These are phyloP conservation scores for Trametes hirsuta DNA, from an alignment of 1,284 basidiomycete genomes.

Conservation along the genomic window DNA sequence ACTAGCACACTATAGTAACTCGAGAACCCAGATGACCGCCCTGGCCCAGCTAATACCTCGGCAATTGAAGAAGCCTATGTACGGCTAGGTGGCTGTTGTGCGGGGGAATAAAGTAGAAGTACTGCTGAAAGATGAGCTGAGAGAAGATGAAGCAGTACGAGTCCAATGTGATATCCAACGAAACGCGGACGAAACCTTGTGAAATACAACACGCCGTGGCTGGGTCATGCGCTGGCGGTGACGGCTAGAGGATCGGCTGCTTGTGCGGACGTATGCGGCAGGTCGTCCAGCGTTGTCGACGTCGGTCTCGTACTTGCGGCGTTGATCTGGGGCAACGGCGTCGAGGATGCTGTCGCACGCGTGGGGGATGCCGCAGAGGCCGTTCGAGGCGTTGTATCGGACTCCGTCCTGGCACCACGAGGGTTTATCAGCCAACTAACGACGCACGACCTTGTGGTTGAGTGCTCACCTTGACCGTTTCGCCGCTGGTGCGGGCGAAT, in stretches of 20 bases:
- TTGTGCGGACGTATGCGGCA: slow-evolving; percentile 18
- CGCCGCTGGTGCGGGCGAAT: slow-evolving; percentile 20
- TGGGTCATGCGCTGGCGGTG: slow-evolving; percentile 22
- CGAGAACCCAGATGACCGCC: slow-evolving; percentile 12
- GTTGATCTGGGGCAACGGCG: not conserved
- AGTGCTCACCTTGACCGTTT: slow-evolving; percentile 18
- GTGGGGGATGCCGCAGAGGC: slow-evolving; percentile 6
- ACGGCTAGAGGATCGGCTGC: slow-evolving; percentile 17
- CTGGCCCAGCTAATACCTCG: slow-evolving; percentile 17
- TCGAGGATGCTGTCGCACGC: not conserved
- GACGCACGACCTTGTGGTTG: not conserved
- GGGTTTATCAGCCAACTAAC: not conserved
- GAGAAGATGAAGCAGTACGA: slow-evolving; percentile 2
- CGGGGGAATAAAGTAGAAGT: slow-evolving; percentile 20
- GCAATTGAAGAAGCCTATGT: slow-evolving; percentile 6
- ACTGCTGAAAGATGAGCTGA: slow-evolving; percentile 13
- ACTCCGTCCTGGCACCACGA: slow-evolving; percentile 10
- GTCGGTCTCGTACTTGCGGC: slow-evolving; percentile 1
- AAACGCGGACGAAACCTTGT: not conserved
- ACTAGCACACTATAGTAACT: slow-evolving; percentile 15
- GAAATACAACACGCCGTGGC: not conserved
- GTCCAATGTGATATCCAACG: slow-evolving; percentile 1
- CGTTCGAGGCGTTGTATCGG: slow-evolving; percentile 1
- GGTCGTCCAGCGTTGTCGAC: slow-evolving; percentile 12
- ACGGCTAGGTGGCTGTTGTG: slow-evolving; percentile 21